These are phyloP conservation scores for Rhizophagus clarus DNA, from an alignment of 192 early-diverging fungal species.

Conservation along the genomic window DNA sequence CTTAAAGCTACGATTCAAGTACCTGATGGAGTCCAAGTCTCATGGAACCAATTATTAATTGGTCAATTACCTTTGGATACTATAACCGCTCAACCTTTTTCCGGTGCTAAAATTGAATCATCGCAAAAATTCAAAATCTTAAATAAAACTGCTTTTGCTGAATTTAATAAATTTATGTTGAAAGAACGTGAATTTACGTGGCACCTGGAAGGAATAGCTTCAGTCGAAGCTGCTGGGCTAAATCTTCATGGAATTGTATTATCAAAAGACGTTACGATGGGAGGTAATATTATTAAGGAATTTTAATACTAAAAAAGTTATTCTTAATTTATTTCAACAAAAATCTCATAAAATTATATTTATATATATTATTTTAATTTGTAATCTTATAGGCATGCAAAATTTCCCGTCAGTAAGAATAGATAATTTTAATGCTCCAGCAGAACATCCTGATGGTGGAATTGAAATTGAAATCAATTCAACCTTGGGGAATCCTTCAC, in stretches of 20 bases:
- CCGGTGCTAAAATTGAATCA: slow-evolving; percentile 44
- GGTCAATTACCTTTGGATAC: slow-evolving; percentile 44
- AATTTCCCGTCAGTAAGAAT: slow-evolving; percentile 56
- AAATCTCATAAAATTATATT: no score
- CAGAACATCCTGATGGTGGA: slow-evolving; percentile 57
- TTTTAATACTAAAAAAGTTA: no score
- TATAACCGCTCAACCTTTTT: slow-evolving; percentile 37
- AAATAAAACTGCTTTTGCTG: slow-evolving; percentile 44
- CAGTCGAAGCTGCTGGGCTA: slow-evolving; percentile 46
- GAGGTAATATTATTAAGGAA: slow-evolving; percentile 43
- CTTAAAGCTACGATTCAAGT: slow-evolving; percentile 51
- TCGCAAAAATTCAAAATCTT: slow-evolving; percentile 40
- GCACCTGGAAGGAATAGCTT: slow-evolving; percentile 45
- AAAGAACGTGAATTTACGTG: slow-evolving; percentile 46
- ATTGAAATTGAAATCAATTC: slow-evolving; percentile 57
- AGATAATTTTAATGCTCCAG: slow-evolving; percentile 53
- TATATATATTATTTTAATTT: no score
- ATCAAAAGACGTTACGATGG: slow-evolving; percentile 50
- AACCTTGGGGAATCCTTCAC: slow-evolving; percentile 55
- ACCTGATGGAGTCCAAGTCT: slow-evolving; percentile 37
- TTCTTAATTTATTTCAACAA: no score
- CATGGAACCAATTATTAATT: slow-evolving; percentile 39
- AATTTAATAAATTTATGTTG: slow-evolving; percentile 55
- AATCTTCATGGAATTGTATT: slow-evolving; percentile 49
- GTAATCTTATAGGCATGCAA: slow-evolving; percentile 49